These are phyloP conservation scores for Spironucleus salmonicida DNA, from an alignment of 208 protist species.

Conservation along the genomic window DNA sequence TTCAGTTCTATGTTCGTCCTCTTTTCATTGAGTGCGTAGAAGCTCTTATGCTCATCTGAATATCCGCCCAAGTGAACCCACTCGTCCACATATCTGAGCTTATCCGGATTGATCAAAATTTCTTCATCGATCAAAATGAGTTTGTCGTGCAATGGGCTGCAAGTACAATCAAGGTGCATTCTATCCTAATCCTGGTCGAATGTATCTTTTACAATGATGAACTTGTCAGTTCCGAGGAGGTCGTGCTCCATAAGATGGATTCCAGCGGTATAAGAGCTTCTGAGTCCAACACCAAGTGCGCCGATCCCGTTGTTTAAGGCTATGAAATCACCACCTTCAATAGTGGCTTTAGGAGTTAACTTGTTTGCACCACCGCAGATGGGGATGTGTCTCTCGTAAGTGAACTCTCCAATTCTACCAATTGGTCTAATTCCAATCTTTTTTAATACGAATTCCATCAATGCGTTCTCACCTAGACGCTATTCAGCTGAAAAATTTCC, in stretches of 20 bases:
- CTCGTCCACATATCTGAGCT: constrained; percentile 46
- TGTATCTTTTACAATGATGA: constrained; percentile 52
- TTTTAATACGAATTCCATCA: constrained; percentile 54
- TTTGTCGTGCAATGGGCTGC: constrained; percentile 40
- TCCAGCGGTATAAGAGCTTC: constrained; percentile 53
- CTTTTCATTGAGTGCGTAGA: constrained; percentile 22
- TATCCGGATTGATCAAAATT: constrained; percentile 41
- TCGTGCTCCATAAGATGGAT: constrained; percentile 59
- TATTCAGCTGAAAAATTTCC: constrained; percentile 46
- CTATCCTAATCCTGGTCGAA: constrained; percentile 49
- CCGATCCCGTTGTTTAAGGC: constrained; percentile 46
- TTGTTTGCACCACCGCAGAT: constrained; percentile 38
- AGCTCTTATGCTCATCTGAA: constrained; percentile 21
- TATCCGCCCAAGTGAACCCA: constrained; percentile 28
- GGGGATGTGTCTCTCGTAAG: too few species aligned
- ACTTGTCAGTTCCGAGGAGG: constrained; percentile 53
- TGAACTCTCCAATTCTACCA: constrained; percentile 49
- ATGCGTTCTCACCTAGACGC: constrained; percentile 45
- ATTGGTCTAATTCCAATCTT: constrained; percentile 55
- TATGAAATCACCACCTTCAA: constrained; percentile 64
- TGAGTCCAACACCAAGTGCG: constrained; percentile 56
- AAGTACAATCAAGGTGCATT: constrained; percentile 54
- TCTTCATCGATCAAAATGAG: constrained; percentile 41
- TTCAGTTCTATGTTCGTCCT: constrained; percentile 37
- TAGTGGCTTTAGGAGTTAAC: too few species aligned